These are phyloP conservation scores for Picea sitchensis DNA, from an alignment of 75 land plant genomes.

Conservation along the genomic window DNA sequence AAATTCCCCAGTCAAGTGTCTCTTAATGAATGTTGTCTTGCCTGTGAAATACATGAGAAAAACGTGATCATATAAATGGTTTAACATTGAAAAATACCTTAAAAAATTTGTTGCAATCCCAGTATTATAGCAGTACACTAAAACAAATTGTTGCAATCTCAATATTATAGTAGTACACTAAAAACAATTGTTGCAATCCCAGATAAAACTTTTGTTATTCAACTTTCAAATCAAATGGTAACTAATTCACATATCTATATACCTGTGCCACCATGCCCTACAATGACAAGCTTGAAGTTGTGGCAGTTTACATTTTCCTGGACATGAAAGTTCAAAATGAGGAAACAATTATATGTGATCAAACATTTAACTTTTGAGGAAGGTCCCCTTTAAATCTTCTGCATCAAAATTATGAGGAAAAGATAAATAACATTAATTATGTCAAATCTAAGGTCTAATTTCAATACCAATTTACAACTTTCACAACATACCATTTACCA, in stretches of 20 bases:
- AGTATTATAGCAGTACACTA: no score
- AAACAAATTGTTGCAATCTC: no score
- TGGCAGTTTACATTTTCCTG: constrained; percentile 37
- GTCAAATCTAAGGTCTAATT: no score
- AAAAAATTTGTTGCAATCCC: neutral
- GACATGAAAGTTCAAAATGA: neutral
- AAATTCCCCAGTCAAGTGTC: constrained; percentile 79
- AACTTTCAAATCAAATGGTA: neutral
- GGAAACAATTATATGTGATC: no score
- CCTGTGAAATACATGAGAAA: constrained; percentile 22
- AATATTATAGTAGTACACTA: no score
- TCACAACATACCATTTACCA: no score
- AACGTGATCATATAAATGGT: neutral
- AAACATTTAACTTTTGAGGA: no score
- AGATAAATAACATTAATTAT: no score
- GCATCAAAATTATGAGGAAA: no score
- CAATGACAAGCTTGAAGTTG: constrained; percentile 70
- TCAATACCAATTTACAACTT: no score
- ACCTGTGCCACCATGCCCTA: constrained; percentile 83
- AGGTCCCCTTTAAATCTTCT: no score
- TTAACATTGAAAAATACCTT: neutral
- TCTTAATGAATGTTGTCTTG: constrained; percentile 72
- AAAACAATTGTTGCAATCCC: no score
- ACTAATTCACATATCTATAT: neutral
- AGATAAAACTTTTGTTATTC: neutral